Base-by-base conservation (phyloP, 2,329 filamentous ascomycete genomes). In the Calonectria montana region DNA sequence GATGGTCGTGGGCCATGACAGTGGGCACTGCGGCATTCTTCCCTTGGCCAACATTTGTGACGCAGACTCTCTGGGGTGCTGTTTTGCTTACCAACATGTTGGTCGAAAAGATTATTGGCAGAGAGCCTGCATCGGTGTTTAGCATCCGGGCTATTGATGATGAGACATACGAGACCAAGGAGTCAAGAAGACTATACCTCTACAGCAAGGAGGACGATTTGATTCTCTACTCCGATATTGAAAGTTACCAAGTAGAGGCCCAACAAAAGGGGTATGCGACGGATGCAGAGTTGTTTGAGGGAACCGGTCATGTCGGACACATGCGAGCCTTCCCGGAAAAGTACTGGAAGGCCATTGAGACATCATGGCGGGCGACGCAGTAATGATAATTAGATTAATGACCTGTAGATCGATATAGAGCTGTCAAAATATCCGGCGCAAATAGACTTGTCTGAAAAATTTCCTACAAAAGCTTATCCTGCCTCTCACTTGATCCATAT, bases 231-330 rank as follows among this genome's bases (percentile, higher is more conserved):
- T 78, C 87, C 70, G 90, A 92, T 72, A 87, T 92, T 0, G 88
- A 91, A 74, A 82, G 82, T 16, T 88, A 92, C 75, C 88, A 86
- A 0, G 85, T 86, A 2, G 80, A 85, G 41, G 87, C 89, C 2
- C 83, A 79, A 70, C 76, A 78, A 15, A 83, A 83, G 65, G 91
- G 91, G 0, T 91, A 88, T 74, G 77, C 79, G 25, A 86, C 88
- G 2, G 82, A 85, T 1, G 82, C 84, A 23, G 87, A 89, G 69
- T 76, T 87, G 35, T 93, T 93, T 73, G 85, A 90, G 62, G 88
- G 87, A 4, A 91, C 88, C 62, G 82, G 86, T 1, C 91, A 93
- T 80, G 91, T 91, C 21, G 90, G 89, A 1, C 90, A 93, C 77
- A 88, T 93, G 83, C 84, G 88, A 21, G 82, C 86, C 80, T 87